Evolutionary conservation across 169 alveolate species (phyloP).

Genomic region (Cryptosporidium viatorum): DNA sequence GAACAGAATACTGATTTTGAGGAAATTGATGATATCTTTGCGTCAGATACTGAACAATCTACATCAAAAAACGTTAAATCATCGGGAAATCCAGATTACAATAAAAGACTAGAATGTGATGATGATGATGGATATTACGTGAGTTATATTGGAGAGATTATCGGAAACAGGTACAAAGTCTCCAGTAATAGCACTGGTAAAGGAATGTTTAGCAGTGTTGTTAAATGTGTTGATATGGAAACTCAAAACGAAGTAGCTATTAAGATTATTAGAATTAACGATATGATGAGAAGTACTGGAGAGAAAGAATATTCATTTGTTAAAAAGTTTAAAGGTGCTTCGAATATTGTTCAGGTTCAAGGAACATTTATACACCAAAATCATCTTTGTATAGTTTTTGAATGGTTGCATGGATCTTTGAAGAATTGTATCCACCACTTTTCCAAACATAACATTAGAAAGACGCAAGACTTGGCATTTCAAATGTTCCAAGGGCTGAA

Average conservation of each 20-base stretch:
- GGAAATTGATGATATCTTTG: conserved; percentile 28
- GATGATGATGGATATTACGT: conserved; percentile 71
- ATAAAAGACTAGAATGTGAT: conserved; percentile 54
- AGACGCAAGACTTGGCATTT: conserved; percentile 9
- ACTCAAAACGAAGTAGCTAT: conserved; percentile 83
- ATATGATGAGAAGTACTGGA: conserved; percentile 92
- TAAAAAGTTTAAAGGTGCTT: conserved; percentile 83
- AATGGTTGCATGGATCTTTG: conserved; percentile 91
- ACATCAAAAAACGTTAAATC: not conserved
- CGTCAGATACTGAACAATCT: not conserved
- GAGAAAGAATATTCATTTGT: conserved; percentile 90
- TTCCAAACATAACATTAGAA: conserved; percentile 26
- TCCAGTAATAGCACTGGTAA: conserved; percentile 85
- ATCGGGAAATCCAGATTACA: not conserved
- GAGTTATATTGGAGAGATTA: conserved; percentile 85
- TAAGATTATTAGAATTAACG: conserved; percentile 88
- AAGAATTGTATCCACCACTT: conserved; percentile 80
- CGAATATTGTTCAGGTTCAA: conserved; percentile 87
- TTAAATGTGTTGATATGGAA: conserved; percentile 83
- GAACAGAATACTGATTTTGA: not conserved
- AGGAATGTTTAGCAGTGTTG: conserved; percentile 90
- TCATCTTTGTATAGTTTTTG: conserved; percentile 91
- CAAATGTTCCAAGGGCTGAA: conserved; percentile 51
- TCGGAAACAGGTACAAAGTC: conserved; percentile 86
- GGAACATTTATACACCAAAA: conserved; percentile 85